Percentiles rank a stretch among this genome's conserved stretches.
Evolutionary conservation across 2,329 filamentous ascomycete genomes (phyloP).

Genomic region (Venturia aucupariae): DNA sequence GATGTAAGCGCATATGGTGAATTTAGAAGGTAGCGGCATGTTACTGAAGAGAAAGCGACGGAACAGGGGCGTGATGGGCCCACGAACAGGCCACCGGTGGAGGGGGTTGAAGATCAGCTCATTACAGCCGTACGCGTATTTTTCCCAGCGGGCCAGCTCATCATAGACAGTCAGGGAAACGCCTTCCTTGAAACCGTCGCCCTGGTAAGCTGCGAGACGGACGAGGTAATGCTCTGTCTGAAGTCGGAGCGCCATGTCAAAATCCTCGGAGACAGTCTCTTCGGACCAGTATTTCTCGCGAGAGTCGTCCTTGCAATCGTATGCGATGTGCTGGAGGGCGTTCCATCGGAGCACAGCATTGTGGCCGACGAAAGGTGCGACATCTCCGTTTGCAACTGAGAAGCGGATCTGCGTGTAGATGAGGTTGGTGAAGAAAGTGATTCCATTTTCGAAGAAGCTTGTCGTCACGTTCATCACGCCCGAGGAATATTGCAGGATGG

Average conservation of each 20-base stretch:
- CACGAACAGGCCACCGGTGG: slow-evolving; percentile 60
- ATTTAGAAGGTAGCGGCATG: slow-evolving; percentile 66
- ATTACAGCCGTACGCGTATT: slow-evolving; percentile 77
- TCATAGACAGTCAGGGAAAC: slow-evolving; percentile 79
- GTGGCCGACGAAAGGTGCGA: slow-evolving; percentile 73
- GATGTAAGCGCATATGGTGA: slow-evolving; percentile 68
- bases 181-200: slow-evolving; percentile 72
- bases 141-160: slow-evolving; percentile 77
- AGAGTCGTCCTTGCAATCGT: slow-evolving; percentile 48
- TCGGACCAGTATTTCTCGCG: slow-evolving; percentile 73
- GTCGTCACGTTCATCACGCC: slow-evolving; percentile 71
- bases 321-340: slow-evolving; percentile 64
- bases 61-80: slow-evolving; percentile 74
- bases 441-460: slow-evolving; percentile 47
- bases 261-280: slow-evolving; percentile 70
- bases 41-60: slow-evolving; percentile 61
- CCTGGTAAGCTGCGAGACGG: slow-evolving; percentile 62
- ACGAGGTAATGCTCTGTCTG: slow-evolving; percentile 65
- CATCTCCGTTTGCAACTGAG: slow-evolving; percentile 67
- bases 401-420: slow-evolving; percentile 71
- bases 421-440: slow-evolving; percentile 46
- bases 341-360: slow-evolving; percentile 69
- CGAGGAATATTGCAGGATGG: slow-evolving; percentile 68
- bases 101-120: slow-evolving; percentile 75
- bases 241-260: slow-evolving; percentile 71